phyloP scores from a whole-genome alignment of 2,329 filamentous ascomycete species.

The Diaporthe sp. region DNA sequence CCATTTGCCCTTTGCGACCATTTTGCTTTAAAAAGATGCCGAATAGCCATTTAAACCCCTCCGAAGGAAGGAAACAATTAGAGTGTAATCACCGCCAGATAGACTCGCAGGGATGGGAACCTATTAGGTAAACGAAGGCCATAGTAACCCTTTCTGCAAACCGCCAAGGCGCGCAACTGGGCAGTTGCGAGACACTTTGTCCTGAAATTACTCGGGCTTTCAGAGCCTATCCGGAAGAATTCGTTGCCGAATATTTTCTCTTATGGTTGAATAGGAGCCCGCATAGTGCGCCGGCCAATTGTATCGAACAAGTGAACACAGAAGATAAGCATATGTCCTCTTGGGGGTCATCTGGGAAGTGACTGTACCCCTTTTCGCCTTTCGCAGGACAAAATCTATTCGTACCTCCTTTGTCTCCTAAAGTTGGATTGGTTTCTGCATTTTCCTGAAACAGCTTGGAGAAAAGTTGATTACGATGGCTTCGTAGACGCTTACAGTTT shows the following conservation, averaged over 20 bases:
- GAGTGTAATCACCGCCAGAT: too few relatives aligned
- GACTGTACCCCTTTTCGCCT: neutral
- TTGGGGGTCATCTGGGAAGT: too few relatives aligned
- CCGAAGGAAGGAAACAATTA: too few relatives aligned
- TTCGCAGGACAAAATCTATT: neutral
- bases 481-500: neutral
- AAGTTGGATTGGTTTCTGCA: too few relatives aligned
- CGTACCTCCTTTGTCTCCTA: neutral
- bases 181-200: neutral
- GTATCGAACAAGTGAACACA: neutral
- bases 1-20: too few relatives aligned
- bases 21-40: too few relatives aligned
- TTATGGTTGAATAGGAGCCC: neutral
- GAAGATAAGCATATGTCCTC: neutral
- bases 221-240: neutral
- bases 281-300: accelerated
- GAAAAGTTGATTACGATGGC: neutral
- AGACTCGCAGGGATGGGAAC: too few relatives aligned
- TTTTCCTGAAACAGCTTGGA: neutral
- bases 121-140: too few relatives aligned
- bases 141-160: too few relatives aligned
- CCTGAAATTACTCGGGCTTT: neutral
- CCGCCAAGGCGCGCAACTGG: too few relatives aligned
- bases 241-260: neutral
- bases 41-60: too few relatives aligned